Percentiles rank a stretch among this genome's conserved stretches.
phyloP scores from a whole-genome alignment of 2,329 filamentous ascomycete species.

The Grosmannia penicillata region DNA sequence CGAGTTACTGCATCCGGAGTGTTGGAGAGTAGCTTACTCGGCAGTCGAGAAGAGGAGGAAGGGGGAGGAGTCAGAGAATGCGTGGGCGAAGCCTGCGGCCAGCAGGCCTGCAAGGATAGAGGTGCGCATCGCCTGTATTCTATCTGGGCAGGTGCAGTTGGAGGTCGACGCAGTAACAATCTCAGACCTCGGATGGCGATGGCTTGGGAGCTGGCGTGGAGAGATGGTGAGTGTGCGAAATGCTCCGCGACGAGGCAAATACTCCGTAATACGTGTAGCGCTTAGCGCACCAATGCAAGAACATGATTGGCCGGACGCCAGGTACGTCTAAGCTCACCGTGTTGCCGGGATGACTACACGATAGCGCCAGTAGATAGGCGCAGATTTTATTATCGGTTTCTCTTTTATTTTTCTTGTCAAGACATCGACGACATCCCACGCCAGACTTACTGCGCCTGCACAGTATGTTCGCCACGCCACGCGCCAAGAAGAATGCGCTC shows the following conservation, averaged over 20 bases:
- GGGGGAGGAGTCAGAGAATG: constrained; percentile 76
- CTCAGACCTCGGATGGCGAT: no score
- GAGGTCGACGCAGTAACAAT: no score
- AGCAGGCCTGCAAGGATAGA: constrained; percentile 34
- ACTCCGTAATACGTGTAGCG: neutral
- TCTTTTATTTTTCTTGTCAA: neutral
- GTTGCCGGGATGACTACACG: no score
- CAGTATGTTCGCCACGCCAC: constrained; percentile 36
- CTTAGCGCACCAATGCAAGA: no score
- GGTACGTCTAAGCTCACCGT: no score
- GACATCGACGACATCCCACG: neutral
- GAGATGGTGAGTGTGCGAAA: neutral
- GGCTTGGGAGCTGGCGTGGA: neutral
- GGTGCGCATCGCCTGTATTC: constrained; percentile 34
- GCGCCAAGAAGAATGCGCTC: constrained; percentile 41
- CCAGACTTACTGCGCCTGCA: no score
- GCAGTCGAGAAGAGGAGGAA: constrained; percentile 79
- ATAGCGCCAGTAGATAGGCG: neutral
- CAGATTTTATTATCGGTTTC: neutral
- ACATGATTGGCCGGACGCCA: neutral
- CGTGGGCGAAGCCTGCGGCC: constrained; percentile 44
- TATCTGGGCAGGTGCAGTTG: no score
- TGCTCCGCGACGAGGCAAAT: constrained; percentile 1
- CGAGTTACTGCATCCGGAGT: no score
- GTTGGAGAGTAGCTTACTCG: constrained; percentile 51